Conservation (phyloP, 2,329 filamentous ascomycete species). For the Dothistroma septosporum region DNA sequence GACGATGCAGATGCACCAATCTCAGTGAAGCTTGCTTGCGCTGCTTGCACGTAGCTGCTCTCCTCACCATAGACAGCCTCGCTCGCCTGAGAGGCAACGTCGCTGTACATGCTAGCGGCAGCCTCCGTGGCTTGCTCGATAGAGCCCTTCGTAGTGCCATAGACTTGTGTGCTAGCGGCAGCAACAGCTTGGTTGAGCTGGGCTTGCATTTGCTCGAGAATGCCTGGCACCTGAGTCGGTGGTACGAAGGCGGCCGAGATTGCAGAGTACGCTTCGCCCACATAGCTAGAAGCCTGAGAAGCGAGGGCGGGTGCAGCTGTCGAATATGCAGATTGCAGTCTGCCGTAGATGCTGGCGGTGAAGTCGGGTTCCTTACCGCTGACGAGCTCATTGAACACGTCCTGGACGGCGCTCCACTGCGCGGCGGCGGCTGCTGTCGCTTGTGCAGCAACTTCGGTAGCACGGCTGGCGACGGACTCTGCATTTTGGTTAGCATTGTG, state of each 20-base stretch:
- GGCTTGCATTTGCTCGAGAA: slow-evolving; percentile 54
- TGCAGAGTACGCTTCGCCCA: slow-evolving; percentile 46
- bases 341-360: slow-evolving; percentile 72
- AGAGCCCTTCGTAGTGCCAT: slow-evolving; percentile 53
- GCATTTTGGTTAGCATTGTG: not conserved
- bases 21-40: slow-evolving; percentile 51
- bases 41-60: slow-evolving; percentile 50
- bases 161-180: slow-evolving; percentile 55
- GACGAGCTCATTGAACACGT: slow-evolving; percentile 71
- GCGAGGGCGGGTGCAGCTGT: slow-evolving; percentile 56
- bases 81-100: slow-evolving; percentile 41
- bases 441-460: slow-evolving; percentile 57
- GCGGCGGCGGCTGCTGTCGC: slow-evolving; percentile 60
- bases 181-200: slow-evolving; percentile 57
- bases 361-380: slow-evolving; percentile 74
- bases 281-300: slow-evolving; percentile 53
- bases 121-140: slow-evolving; percentile 53
- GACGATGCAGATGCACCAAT: slow-evolving; percentile 53
- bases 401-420: slow-evolving; percentile 67
- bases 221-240: slow-evolving; percentile 54
- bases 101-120: slow-evolving; percentile 50
- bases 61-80: slow-evolving; percentile 55
- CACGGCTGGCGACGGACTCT: slow-evolving; percentile 48
- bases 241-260: slow-evolving; percentile 52
- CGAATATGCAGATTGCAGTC: slow-evolving; percentile 67